Percentiles rank a stretch among this genome's conserved stretches.
These are phyloP conservation scores for Tuber magnatum DNA, from an alignment of 495 filamentous ascomycete genomes.

Conservation along the genomic window DNA sequence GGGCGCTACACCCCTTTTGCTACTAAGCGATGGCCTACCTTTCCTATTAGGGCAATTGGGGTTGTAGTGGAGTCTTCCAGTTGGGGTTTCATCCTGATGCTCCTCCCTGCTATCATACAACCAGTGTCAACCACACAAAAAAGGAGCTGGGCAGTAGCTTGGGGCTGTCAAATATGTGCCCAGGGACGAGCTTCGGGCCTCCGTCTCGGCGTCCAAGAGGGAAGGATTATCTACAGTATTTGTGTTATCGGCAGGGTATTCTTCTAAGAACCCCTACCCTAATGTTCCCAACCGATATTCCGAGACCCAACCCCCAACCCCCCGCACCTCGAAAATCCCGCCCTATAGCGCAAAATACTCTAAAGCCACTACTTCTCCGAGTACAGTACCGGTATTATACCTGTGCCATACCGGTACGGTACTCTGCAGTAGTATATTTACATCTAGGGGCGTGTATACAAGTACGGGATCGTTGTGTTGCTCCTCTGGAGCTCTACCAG, in stretches of 20 bases:
- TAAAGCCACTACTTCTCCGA: background rate
- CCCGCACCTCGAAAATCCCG: background rate
- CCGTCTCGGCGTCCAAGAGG: background rate
- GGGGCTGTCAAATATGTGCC: background rate
- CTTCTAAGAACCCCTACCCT: slow-evolving; percentile 5
- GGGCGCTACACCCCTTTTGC: background rate
- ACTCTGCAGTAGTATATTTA: background rate
- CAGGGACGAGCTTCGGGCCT: background rate
- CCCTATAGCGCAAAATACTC: background rate
- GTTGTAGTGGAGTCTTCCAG: slow-evolving; percentile 12
- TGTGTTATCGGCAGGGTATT: slow-evolving; percentile 5
- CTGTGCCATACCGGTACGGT: background rate
- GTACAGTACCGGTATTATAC: background rate
- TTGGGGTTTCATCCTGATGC: slow-evolving; percentile 37
- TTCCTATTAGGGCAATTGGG: slow-evolving; percentile 1
- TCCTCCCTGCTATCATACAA: slow-evolving; percentile 26
- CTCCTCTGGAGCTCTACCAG: background rate
- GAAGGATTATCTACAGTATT: background rate
- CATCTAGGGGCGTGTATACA: background rate
- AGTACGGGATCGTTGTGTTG: background rate
- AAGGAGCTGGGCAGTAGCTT: background rate
- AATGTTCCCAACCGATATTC: background rate
- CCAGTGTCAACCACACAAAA: background rate
- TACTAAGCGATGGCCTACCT: background rate
- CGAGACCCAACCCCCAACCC: background rate